Evolutionary conservation across 2,329 filamentous ascomycete genomes (phyloP).

Genomic region (Shiraia bambusicola): DNA sequence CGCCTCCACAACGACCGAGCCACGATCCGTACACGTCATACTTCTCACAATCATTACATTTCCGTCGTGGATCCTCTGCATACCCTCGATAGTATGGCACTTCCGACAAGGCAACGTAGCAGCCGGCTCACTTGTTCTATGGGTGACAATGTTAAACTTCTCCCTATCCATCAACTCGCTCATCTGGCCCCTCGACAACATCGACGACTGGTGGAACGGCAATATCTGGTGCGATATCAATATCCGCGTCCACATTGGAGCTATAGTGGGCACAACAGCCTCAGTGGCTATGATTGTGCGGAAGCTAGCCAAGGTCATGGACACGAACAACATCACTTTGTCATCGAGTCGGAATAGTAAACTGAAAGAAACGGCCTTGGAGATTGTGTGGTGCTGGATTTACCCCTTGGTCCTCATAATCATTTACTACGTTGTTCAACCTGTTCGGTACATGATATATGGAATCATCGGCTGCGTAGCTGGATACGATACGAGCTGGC

Average conservation of each 20-base stretch:
- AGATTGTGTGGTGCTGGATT: slow-evolving; percentile 58
- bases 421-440: slow-evolving; percentile 62
- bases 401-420: slow-evolving; percentile 58
- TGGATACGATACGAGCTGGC: slow-evolving; percentile 59
- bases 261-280: slow-evolving; percentile 55
- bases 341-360: slow-evolving; percentile 53
- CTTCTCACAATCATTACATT: slow-evolving; percentile 53
- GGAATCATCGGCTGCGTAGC: slow-evolving; percentile 61
- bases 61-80: slow-evolving; percentile 54
- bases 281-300: slow-evolving; percentile 61
- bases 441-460: slow-evolving; percentile 59
- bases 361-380: slow-evolving; percentile 50
- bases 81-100: slow-evolving; percentile 63
- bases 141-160: slow-evolving; percentile 59
- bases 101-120: slow-evolving; percentile 62
- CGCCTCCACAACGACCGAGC: slow-evolving; percentile 9
- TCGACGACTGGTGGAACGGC: slow-evolving; percentile 59
- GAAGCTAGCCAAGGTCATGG: slow-evolving; percentile 61
- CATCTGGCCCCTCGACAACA: slow-evolving; percentile 64
- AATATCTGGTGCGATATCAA: slow-evolving; percentile 65
- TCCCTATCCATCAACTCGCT: slow-evolving; percentile 63
- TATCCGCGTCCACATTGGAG: slow-evolving; percentile 58
- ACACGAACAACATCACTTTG: slow-evolving; percentile 58
- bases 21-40: slow-evolving; percentile 40
- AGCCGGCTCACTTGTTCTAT: slow-evolving; percentile 58